These are phyloP conservation scores for Penicillium flavigenum DNA, from an alignment of 495 filamentous ascomycete genomes.

Conservation along the genomic window DNA sequence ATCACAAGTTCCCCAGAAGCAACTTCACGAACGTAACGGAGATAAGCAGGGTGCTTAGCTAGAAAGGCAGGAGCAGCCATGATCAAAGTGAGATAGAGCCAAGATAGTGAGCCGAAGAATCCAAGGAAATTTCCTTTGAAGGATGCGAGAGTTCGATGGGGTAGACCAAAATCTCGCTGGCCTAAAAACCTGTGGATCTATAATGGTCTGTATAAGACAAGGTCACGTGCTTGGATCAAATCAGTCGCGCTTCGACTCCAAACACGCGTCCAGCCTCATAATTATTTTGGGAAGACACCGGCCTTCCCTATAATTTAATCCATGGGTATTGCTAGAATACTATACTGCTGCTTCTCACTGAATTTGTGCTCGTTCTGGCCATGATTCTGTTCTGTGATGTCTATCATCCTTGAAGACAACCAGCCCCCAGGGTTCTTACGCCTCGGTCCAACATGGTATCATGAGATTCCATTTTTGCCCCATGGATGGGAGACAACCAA, in stretches of 20 bases:
- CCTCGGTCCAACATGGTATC: constrained; percentile 29
- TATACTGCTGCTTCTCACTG: background rate
- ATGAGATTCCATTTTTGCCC: constrained; percentile 38
- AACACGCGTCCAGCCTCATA: background rate
- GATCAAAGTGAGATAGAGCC: background rate
- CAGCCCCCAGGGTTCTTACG: background rate
- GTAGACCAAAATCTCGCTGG: background rate
- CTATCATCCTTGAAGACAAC: constrained; percentile 12
- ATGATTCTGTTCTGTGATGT: constrained; percentile 10
- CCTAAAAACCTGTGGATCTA: background rate
- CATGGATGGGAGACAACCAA: constrained; percentile 25
- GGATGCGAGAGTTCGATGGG: background rate
- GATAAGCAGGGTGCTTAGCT: background rate
- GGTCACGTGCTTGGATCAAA: constrained; percentile 1
- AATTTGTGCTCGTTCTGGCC: background rate
- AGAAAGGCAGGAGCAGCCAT: background rate
- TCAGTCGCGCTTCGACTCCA: background rate
- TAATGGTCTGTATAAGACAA: background rate
- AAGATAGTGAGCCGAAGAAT: background rate
- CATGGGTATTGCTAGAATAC: background rate
- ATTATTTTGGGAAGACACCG: background rate
- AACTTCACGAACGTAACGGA: background rate
- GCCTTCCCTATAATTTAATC: background rate
- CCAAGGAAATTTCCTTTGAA: background rate
- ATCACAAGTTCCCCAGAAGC: background rate